phyloP scores from a whole-genome alignment of 768 basidiomycete species.

The Pleurotus salmoneostramineus region DNA sequence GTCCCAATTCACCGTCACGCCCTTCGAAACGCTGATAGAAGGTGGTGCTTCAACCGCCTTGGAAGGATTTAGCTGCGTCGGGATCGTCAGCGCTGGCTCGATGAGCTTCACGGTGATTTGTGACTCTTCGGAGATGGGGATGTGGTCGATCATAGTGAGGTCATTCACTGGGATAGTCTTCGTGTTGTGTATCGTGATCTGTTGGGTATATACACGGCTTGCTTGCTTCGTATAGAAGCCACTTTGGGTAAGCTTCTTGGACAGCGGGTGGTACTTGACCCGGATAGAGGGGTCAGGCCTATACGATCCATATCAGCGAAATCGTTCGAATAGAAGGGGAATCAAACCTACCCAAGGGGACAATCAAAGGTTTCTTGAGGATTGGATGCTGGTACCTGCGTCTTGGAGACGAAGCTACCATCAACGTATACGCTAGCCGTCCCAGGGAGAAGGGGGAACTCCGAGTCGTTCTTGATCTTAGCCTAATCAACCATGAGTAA shows the following conservation, averaged over 20 bases:
- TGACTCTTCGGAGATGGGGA: constrained; percentile 1
- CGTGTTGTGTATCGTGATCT: background rate
- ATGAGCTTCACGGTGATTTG: constrained; percentile 22
- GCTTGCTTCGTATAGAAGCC: constrained; percentile 30
- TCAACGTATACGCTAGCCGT: constrained; percentile 24
- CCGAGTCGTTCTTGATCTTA: constrained; percentile 23
- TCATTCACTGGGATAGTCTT: background rate
- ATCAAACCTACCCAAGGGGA: constrained; percentile 19
- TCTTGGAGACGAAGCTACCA: constrained; percentile 23
- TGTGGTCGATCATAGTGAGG: constrained; percentile 3
- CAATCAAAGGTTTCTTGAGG: constrained; percentile 27
- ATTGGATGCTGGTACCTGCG: constrained; percentile 19
- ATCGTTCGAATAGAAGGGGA: constrained; percentile 24
- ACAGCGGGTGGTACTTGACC: constrained; percentile 10
- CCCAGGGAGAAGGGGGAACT: constrained; percentile 20
- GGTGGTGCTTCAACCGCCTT: background rate
- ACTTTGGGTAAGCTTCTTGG: constrained; percentile 9
- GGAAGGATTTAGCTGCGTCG: background rate
- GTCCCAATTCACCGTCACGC: constrained; percentile 35
- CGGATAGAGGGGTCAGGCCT: constrained; percentile 5
- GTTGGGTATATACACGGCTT: constrained; percentile 3
- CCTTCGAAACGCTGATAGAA: constrained; percentile 7
- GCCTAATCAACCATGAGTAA: constrained; percentile 13
- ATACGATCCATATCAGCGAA: constrained; percentile 28
- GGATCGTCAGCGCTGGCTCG: constrained; percentile 23